Conservation (phyloP, 2,329 filamentous ascomycete genomes). For the Botrytis elliptica region DNA sequence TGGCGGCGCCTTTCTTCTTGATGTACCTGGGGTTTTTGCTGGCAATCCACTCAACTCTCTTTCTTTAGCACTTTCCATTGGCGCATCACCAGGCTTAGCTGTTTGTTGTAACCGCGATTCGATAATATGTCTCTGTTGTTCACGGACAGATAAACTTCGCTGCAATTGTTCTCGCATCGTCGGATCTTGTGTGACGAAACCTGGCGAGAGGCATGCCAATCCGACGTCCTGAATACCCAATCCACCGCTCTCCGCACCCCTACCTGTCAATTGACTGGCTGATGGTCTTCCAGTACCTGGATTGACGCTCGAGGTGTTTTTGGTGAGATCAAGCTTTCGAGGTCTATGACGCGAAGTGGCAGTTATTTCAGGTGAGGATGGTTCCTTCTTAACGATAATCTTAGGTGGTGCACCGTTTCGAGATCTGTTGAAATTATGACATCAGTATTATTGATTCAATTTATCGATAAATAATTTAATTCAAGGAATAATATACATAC, state of each 20-base stretch:
- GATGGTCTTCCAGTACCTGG: slow-evolving; percentile 67
- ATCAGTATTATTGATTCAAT: slow-evolving; percentile 21
- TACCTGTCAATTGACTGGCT: slow-evolving; percentile 66
- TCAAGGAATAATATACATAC: slow-evolving; percentile 47
- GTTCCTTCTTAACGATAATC: slow-evolving; percentile 95
- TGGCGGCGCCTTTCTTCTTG: slow-evolving; percentile 76
- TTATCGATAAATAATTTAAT: background rate
- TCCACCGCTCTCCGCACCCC: slow-evolving; percentile 59
- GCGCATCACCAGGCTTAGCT: slow-evolving; percentile 72
- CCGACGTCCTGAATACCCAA: slow-evolving; percentile 89
- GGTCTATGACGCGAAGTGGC: slow-evolving; percentile 68
- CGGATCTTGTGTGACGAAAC: slow-evolving; percentile 95
- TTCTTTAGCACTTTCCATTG: slow-evolving; percentile 55
- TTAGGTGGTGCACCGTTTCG: slow-evolving; percentile 62
- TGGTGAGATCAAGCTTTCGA: slow-evolving; percentile 74
- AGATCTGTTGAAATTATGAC: slow-evolving; percentile 44
- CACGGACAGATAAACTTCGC: slow-evolving; percentile 86
- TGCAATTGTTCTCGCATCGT: slow-evolving; percentile 94
- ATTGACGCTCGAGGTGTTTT: slow-evolving; percentile 51
- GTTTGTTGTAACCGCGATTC: slow-evolving; percentile 88
- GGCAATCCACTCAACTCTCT: slow-evolving; percentile 45
- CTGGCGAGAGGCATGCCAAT: slow-evolving; percentile 89
- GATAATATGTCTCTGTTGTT: slow-evolving; percentile 93
- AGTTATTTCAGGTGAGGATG: slow-evolving; percentile 79
- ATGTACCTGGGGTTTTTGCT: slow-evolving; percentile 71